A percentile compares a stretch with the other conserved stretches of the same genome.
Conservation (phyloP, 495 filamentous ascomycete genomes). For the Talaromyces wortmannii region DNA sequence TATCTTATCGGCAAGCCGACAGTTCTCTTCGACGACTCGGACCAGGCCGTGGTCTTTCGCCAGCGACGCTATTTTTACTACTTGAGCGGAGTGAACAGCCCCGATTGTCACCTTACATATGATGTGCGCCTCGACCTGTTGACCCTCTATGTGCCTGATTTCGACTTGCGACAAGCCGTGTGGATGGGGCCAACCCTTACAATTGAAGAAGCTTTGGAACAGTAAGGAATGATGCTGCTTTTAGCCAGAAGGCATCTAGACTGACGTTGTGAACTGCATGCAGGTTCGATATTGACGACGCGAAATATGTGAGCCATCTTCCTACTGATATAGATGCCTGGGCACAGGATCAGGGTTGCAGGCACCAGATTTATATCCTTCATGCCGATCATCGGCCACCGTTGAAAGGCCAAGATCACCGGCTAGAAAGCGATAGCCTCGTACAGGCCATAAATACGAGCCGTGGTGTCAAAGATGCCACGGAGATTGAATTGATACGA, state of each 20-base stretch:
- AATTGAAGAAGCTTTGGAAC: slow-evolving; percentile 61
- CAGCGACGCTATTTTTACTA: slow-evolving; percentile 95
- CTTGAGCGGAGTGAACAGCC: slow-evolving; percentile 72
- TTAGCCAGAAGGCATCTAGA: too few relatives aligned
- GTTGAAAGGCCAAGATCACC: slow-evolving; percentile 48
- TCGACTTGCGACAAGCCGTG: slow-evolving; percentile 79
- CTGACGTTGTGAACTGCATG: background rate
- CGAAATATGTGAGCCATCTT: slow-evolving; percentile 58
- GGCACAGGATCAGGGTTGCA: slow-evolving; percentile 48
- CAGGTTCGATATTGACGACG: slow-evolving; percentile 74
- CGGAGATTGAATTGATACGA: slow-evolving; percentile 74
- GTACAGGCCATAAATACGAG: slow-evolving; percentile 63
- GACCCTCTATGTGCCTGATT: slow-evolving; percentile 89
- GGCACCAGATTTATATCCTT: slow-evolving; percentile 28
- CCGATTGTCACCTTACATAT: slow-evolving; percentile 81
- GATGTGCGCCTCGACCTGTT: slow-evolving; percentile 63
- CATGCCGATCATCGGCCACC: slow-evolving; percentile 31
- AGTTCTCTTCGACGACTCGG: slow-evolving; percentile 68
- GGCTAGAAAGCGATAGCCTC: slow-evolving; percentile 30
- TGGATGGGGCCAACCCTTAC: slow-evolving; percentile 90
- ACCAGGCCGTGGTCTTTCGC: slow-evolving; percentile 67
- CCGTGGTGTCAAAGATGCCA: slow-evolving; percentile 69
- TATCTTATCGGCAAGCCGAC: slow-evolving; percentile 80
- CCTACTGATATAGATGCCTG: slow-evolving; percentile 52
- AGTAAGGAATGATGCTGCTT: slow-evolving; percentile 4